Evolutionary conservation across 176 grass and related monocot genomes (phyloP).

Genomic region (Poa pratensis): DNA sequence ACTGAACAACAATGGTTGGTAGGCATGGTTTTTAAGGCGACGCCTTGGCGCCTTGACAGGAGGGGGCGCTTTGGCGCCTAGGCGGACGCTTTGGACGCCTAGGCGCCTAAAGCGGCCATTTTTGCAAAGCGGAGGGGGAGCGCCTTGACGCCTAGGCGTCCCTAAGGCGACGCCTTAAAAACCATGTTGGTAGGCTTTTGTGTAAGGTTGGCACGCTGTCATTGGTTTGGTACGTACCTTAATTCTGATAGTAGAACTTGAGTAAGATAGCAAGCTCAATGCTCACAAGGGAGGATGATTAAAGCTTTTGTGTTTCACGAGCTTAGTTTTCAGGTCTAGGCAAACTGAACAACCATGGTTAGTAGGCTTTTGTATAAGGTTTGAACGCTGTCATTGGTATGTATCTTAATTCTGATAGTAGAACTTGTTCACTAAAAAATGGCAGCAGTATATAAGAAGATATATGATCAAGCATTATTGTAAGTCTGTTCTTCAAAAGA

Average conservation of each 20-base stretch:
- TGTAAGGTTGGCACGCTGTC: background rate
- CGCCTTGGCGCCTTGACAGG: too few species aligned
- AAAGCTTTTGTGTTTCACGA: conserved; percentile 28
- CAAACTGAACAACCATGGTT: conserved; percentile 19
- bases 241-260: background rate
- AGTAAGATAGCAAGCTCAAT: conserved; percentile 52
- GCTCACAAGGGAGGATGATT: conserved; percentile 19
- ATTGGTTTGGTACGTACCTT: background rate
- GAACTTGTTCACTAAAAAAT: background rate
- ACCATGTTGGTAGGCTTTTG: conserved; percentile 19
- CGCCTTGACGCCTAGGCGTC: too few species aligned
- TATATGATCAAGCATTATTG: background rate
- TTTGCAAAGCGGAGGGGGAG: too few species aligned
- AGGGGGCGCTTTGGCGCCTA: too few species aligned
- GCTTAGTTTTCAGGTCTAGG: conserved; percentile 26
- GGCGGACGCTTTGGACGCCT: too few species aligned
- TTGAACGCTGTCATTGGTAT: background rate
- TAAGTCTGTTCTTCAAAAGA: background rate
- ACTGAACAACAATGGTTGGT: conserved; percentile 5
- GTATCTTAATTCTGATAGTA: background rate
- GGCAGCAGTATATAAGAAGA: background rate
- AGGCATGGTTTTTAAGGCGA: too few species aligned
- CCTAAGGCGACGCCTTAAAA: too few species aligned
- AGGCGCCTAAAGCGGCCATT: too few species aligned
- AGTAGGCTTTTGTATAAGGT: conserved; percentile 16